These are phyloP conservation scores for Boletus rubroflammeus DNA, from an alignment of 768 basidiomycete species.

Conservation along the genomic window DNA sequence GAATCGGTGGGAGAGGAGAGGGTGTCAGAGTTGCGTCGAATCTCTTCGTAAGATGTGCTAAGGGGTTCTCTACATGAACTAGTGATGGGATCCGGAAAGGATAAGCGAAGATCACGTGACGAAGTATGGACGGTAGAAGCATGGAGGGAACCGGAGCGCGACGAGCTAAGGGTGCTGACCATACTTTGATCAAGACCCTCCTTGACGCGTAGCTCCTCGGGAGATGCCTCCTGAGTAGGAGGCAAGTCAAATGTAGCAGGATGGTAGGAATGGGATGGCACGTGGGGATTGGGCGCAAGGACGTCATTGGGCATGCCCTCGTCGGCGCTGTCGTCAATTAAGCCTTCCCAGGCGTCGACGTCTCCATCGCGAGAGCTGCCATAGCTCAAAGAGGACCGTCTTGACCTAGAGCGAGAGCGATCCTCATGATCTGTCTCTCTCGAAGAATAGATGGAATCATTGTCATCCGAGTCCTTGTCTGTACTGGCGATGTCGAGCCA, in stretches of 20 bases:
- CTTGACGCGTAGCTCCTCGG: constrained; percentile 67
- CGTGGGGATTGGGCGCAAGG: constrained; percentile 21
- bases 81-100: constrained; percentile 80
- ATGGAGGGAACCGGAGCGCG: constrained; percentile 61
- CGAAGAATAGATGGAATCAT: constrained; percentile 58
- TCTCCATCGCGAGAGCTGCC: constrained; percentile 67
- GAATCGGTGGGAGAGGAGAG: constrained; percentile 18
- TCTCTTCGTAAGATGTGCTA: constrained; percentile 54
- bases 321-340: constrained; percentile 60
- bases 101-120: constrained; percentile 72
- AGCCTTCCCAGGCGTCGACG: constrained; percentile 75
- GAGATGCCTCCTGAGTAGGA: constrained; percentile 34
- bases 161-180: constrained; percentile 73
- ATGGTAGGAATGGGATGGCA: constrained; percentile 16
- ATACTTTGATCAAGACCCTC: constrained; percentile 81
- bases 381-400: constrained; percentile 66
- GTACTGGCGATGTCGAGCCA: constrained; percentile 78
- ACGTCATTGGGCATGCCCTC: constrained; percentile 35
- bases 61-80: constrained; percentile 61
- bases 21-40: constrained; percentile 39
- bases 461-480: constrained; percentile 62
- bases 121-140: constrained; percentile 54
- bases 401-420: constrained; percentile 51
- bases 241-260: constrained; percentile 27
- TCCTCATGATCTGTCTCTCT: constrained; percentile 61